These are phyloP conservation scores for Ceratobasidium sp. DNA, from an alignment of 1,284 basidiomycete species.

Conservation along the genomic window DNA sequence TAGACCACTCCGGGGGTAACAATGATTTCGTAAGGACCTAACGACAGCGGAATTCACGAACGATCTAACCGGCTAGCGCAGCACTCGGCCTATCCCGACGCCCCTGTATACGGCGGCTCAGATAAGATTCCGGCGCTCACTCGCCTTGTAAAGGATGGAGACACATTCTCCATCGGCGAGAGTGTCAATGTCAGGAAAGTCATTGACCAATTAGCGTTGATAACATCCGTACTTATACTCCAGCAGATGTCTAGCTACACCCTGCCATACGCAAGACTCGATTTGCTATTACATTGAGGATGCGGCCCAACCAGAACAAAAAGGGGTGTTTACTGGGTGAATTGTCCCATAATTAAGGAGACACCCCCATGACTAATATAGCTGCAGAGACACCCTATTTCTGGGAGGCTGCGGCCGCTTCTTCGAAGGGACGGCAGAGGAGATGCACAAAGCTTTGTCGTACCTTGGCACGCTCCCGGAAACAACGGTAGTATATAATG, in stretches of 20 bases:
- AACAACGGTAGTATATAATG: constrained; percentile 84
- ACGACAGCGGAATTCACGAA: not conserved
- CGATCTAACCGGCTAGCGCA: not conserved
- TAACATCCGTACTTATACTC: not conserved
- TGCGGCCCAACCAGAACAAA: constrained; percentile 55
- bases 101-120: constrained; percentile 87
- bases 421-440: constrained; percentile 86
- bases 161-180: constrained; percentile 75
- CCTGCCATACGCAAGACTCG: constrained; percentile 96
- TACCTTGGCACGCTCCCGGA: constrained; percentile 80
- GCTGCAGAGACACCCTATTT: constrained; percentile 84
- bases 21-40: constrained; percentile 55
- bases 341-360: not conserved
- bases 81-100: constrained; percentile 60
- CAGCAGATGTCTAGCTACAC: constrained; percentile 82
- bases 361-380: not conserved
- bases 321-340: constrained; percentile 86
- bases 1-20: constrained; percentile 90
- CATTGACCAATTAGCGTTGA: not conserved
- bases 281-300: constrained; percentile 87
- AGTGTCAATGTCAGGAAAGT: constrained; percentile 71
- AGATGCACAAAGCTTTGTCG: constrained; percentile 85
- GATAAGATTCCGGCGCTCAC: constrained; percentile 71
- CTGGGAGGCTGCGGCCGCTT: constrained; percentile 94
- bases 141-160: constrained; percentile 76